phyloP scores from a whole-genome alignment of 23 red algal genomes.

The Cyanidioschyzon merolae region DNA sequence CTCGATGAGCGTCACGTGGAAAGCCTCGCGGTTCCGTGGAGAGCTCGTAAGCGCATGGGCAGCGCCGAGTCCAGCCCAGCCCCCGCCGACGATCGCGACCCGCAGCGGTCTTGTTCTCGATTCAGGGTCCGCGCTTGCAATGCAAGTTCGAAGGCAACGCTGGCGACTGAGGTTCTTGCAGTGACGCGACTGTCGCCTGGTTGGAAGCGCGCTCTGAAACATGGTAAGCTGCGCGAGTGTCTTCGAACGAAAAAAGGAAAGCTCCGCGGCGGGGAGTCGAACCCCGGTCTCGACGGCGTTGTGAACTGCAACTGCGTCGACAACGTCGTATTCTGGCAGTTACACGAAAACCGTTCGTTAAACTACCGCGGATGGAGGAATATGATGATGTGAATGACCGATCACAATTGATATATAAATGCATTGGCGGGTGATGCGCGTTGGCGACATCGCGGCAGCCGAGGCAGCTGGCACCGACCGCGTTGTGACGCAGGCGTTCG shows the following conservation, averaged over 20 bases:
- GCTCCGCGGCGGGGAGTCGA: constrained; percentile 15
- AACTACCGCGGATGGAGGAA: constrained; percentile 15
- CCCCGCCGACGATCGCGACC: constrained; percentile 59
- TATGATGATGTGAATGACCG: not conserved
- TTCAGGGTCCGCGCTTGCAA: too few relatives aligned
- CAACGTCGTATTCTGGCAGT: constrained; percentile 17
- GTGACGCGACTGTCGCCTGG: too few relatives aligned
- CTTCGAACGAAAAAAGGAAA: not conserved
- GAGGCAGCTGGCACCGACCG: too few relatives aligned
- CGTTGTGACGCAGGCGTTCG: too few relatives aligned
- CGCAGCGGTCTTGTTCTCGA: not conserved
- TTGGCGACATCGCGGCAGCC: not conserved
- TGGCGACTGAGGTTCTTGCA: too few relatives aligned
- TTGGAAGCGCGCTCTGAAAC: too few relatives aligned
- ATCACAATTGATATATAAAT: not conserved
- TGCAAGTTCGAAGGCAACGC: too few relatives aligned
- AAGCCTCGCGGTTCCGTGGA: not conserved
- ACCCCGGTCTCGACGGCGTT: constrained; percentile 17
- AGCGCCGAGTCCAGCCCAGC: constrained; percentile 76
- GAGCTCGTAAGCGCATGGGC: constrained; percentile 40
- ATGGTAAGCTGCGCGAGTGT: too few relatives aligned
- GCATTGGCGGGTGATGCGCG: not conserved
- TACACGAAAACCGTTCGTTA: constrained; percentile 11
- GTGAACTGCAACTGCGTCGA: not conserved
- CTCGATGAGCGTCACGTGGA: constrained; percentile 56